phyloP scores from a whole-genome alignment of 2,329 filamentous ascomycete genomes.

The Colletotrichum sp. region DNA sequence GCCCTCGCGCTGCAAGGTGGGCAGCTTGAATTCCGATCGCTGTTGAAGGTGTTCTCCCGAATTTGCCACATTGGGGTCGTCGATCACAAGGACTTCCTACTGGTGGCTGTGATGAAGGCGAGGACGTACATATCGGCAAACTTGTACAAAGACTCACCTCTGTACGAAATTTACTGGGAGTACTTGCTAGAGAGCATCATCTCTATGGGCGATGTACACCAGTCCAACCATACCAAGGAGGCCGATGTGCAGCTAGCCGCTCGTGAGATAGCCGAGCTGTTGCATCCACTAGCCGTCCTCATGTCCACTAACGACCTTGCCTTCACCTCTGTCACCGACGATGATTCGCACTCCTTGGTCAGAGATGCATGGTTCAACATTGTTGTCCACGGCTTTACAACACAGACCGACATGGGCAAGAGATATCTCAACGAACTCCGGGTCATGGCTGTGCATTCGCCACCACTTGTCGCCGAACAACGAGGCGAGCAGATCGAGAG shows the following conservation, averaged over 20 bases:
- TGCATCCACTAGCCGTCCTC: conserved; percentile 86
- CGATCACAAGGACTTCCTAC: conserved; percentile 69
- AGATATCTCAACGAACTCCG: conserved; percentile 79
- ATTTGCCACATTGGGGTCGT: conserved; percentile 76
- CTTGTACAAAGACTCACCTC: conserved; percentile 70
- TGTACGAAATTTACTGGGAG: conserved; percentile 84
- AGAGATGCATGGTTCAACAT: conserved; percentile 99
- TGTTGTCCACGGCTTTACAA: conserved; percentile 87
- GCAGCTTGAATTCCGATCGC: conserved; percentile 80
- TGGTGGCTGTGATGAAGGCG: conserved; percentile 81
- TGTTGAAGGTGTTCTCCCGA: conserved; percentile 83
- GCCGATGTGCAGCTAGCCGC: conserved; percentile 83
- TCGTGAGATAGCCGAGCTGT: conserved; percentile 84
- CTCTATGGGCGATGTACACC: conserved; percentile 85
- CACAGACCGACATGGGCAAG: conserved; percentile 74
- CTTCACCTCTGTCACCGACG: conserved; percentile 56
- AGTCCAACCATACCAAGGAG: conserved; percentile 74
- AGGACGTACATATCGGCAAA: conserved; percentile 78
- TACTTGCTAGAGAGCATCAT: conserved; percentile 87
- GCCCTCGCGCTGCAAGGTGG: conserved; percentile 78
- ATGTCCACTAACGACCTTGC: conserved; percentile 71
- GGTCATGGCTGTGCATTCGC: conserved; percentile 84
- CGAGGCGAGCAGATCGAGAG: conserved; percentile 90
- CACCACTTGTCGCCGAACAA: conserved; percentile 86
- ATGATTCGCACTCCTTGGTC: conserved; percentile 75